These are phyloP conservation scores for Myxozyma melibiosi DNA, from an alignment of 805 yeast species.

Conservation along the genomic window DNA sequence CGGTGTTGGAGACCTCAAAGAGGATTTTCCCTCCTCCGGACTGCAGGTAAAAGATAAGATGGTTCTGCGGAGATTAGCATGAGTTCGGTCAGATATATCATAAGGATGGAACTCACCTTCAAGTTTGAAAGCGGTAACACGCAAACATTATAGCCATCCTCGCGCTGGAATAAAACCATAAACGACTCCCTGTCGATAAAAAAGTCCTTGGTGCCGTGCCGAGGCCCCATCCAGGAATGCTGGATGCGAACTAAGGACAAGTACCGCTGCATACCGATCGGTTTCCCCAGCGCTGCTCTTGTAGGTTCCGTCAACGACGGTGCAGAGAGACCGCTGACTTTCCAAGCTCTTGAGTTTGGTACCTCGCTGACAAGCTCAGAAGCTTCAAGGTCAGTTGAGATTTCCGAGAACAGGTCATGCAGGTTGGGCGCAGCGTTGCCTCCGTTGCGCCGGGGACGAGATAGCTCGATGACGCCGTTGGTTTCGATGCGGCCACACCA, in stretches of 20 bases:
- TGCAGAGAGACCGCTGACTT: constrained; percentile 12
- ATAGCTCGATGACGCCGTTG: constrained; percentile 22
- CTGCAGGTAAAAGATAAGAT: constrained; percentile 20
- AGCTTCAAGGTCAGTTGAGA: constrained; percentile 5
- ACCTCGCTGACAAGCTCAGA: constrained; percentile 21
- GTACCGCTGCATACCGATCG: constrained; percentile 18
- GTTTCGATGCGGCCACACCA: constrained; percentile 24
- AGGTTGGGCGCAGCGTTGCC: background rate
- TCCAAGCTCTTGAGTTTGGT: constrained; percentile 18
- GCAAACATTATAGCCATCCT: constrained; percentile 36
- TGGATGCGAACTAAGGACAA: constrained; percentile 25
- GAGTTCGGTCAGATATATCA: background rate
- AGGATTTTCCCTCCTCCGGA: constrained; percentile 20
- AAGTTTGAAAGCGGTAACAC: constrained; percentile 35
- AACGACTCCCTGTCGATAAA: constrained; percentile 21
- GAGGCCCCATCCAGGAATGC: constrained; percentile 30
- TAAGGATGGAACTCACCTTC: constrained; percentile 3
- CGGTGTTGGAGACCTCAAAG: constrained; percentile 26
- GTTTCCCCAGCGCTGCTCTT: constrained; percentile 15
- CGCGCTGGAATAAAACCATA: constrained; percentile 27
- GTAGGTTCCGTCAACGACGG: constrained; percentile 8
- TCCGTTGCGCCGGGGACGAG: background rate
- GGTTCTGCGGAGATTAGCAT: background rate
- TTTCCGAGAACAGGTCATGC: constrained; percentile 12
- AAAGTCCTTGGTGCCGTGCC: constrained; percentile 24